A percentile compares a stretch with the other conserved stretches of the same genome.
Evolutionary conservation across 345 rosid species (phyloP).

Genomic region (Ricinus communis): DNA sequence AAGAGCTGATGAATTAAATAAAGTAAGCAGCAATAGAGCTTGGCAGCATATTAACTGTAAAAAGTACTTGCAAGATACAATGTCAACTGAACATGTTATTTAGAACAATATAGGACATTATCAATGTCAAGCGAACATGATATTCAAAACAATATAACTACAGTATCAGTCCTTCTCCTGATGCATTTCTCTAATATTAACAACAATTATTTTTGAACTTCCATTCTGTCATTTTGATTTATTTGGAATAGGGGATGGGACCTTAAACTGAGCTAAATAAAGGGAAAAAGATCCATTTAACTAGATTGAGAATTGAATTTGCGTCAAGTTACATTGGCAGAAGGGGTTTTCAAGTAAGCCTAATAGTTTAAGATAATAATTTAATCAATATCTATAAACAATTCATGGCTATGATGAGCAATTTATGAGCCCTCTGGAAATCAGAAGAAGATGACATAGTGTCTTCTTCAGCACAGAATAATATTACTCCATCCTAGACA

Average conservation of each 20-base stretch:
- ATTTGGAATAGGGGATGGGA: background rate
- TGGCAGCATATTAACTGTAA: background rate
- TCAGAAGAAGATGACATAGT: background rate
- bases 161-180: background rate
- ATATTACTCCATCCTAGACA: background rate
- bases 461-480: background rate
- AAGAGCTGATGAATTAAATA: conserved; percentile 4
- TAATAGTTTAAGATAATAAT: background rate
- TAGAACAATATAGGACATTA: too few species aligned
- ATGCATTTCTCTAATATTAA: background rate
- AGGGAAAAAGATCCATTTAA: background rate
- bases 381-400: background rate
- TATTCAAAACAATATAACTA: background rate
- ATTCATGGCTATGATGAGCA: background rate
- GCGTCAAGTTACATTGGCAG: background rate
- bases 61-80: background rate
- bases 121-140: too few species aligned
- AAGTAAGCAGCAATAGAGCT: background rate
- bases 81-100: background rate
- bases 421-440: conserved; percentile 1
- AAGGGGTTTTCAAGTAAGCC: background rate
- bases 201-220: background rate
- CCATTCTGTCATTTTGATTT: background rate
- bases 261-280: background rate
- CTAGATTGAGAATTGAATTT: background rate